These are phyloP conservation scores for Medicago truncatula DNA, from an alignment of 306 rosid genomes.

Conservation along the genomic window MtrunA17r5.0-ANR NC_053045.1:49460501-49461000, in stretches of 20 bases:
- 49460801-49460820: conserved; percentile 19
- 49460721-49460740: conserved; percentile 32
- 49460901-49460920: conserved; percentile 18
- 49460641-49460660: conserved; percentile 66
- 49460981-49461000: conserved; percentile 14
- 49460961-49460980: conserved; percentile 28
- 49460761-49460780: conserved; percentile 23
- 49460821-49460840: not conserved
- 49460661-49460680: conserved; percentile 72
- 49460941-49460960: conserved; percentile 9
- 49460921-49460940: not conserved
- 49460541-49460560: conserved; percentile 71
- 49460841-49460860: conserved; percentile 1
- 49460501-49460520: conserved; percentile 17
- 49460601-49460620: conserved; percentile 85
- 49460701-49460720: conserved; percentile 22
- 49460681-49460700: conserved; percentile 39
- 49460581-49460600: conserved; percentile 80
- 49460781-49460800: conserved; percentile 18
- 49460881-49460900: conserved; percentile 14
- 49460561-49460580: conserved; percentile 89
- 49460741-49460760: conserved; percentile 22
- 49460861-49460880: conserved; percentile 2
- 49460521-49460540: conserved; percentile 33
- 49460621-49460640: conserved; percentile 76